Conservation (phyloP, 2,329 filamentous ascomycete species). For the Aureobasidium uvarum region DNA sequence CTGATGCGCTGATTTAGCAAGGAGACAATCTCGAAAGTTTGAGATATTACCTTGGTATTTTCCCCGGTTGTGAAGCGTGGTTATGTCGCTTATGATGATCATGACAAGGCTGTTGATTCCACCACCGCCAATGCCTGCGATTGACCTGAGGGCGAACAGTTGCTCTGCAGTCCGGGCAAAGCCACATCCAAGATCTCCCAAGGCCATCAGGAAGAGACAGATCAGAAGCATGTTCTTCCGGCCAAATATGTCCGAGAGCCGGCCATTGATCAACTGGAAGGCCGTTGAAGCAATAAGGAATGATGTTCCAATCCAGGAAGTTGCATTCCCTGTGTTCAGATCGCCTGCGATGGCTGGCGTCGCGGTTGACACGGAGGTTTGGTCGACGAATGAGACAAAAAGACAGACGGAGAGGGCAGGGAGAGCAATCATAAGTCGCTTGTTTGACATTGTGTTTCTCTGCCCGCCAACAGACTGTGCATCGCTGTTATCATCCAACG, state of each 20-base stretch:
- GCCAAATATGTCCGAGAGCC: slow-evolving; percentile 51
- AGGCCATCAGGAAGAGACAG: slow-evolving; percentile 46
- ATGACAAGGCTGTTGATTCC: slow-evolving; percentile 35
- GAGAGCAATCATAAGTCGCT: slow-evolving; percentile 27
- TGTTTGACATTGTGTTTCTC: slow-evolving; percentile 24
- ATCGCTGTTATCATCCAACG: slow-evolving; percentile 20
- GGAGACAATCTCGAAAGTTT: neutral
- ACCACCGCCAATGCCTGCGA: slow-evolving; percentile 32
- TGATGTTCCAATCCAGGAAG: slow-evolving; percentile 4
- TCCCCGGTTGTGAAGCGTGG: slow-evolving; percentile 28
- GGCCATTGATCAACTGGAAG: slow-evolving; percentile 50
- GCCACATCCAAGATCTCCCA: slow-evolving; percentile 48
- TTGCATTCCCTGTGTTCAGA: slow-evolving; percentile 16
- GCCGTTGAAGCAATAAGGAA: slow-evolving; percentile 37
- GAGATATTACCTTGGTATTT: slow-evolving; percentile 7
- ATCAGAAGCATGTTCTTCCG: slow-evolving; percentile 40
- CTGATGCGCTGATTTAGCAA: slow-evolving; percentile 46
- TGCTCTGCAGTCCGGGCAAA: slow-evolving; percentile 45
- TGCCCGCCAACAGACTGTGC: slow-evolving; percentile 26
- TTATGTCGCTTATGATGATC: slow-evolving; percentile 35
- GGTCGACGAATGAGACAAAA: slow-evolving; percentile 27
- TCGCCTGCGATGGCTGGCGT: slow-evolving; percentile 27
- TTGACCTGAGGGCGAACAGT: slow-evolving; percentile 34
- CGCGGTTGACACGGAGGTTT: slow-evolving; percentile 26
- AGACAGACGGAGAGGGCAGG: slow-evolving; percentile 27